Conservation (phyloP, 345 rosid genomes). For the Populus deltoides region DNA sequence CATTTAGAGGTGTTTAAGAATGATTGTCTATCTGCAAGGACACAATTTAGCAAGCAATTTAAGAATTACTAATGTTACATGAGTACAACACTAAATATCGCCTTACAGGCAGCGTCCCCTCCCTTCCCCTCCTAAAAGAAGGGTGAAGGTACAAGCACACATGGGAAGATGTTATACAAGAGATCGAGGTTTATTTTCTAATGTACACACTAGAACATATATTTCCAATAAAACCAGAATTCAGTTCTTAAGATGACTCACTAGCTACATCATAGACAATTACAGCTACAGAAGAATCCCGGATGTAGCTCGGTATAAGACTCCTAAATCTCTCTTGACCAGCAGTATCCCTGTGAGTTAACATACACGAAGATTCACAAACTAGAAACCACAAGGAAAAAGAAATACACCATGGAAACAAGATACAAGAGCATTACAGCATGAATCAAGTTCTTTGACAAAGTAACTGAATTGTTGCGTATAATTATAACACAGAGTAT, state of each 20-base stretch:
- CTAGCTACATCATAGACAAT: constrained; percentile 93
- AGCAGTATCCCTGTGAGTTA: constrained; percentile 74
- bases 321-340: constrained; percentile 97
- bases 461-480: not conserved
- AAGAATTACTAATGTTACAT: not conserved
- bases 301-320: constrained; percentile 88
- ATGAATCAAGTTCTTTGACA: not conserved
- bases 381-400: constrained; percentile 1
- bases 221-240: not conserved
- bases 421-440: too few species aligned
- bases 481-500: not conserved
- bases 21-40: constrained; percentile 69
- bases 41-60: constrained; percentile 7
- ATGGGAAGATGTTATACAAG: too few species aligned
- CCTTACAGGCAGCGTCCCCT: not conserved
- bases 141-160: too few species aligned
- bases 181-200: not conserved
- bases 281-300: constrained; percentile 96
- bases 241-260: constrained; percentile 32
- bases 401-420: not conserved
- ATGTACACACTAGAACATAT: not conserved
- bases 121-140: too few species aligned
- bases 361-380: not conserved
- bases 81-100: not conserved
- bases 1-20: constrained; percentile 89